phyloP scores from a whole-genome alignment of 345 rosid genomes.

The Alliaria petiolata region DNA sequence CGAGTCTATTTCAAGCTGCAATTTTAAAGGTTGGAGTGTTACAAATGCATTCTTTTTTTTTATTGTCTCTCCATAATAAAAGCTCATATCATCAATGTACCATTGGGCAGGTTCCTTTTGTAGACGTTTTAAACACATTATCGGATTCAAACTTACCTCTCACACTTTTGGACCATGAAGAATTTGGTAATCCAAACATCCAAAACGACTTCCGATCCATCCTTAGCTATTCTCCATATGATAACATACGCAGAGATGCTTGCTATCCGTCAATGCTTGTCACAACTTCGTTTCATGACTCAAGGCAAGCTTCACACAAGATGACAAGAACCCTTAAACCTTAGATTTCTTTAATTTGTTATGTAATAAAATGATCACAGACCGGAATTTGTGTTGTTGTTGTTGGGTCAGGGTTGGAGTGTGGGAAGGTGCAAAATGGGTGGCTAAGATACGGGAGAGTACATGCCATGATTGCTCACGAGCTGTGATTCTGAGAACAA shows the following conservation, averaged over 20 bases:
- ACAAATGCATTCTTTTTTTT: constrained; percentile 1
- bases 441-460: constrained; percentile 57
- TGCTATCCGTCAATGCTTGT: constrained; percentile 74
- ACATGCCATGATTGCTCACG: constrained; percentile 55
- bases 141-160: constrained; percentile 80
- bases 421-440: constrained; percentile 99
- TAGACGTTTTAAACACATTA: constrained; percentile 71
- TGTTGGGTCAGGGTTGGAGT: constrained; percentile 71
- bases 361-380: no score
- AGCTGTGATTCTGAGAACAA: constrained; percentile 66
- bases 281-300: constrained; percentile 71
- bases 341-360: no score
- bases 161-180: constrained; percentile 75
- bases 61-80: no score
- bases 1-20: constrained; percentile 60
- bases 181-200: constrained; percentile 80
- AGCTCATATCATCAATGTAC: constrained; percentile 2
- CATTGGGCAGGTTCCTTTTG: constrained; percentile 73
- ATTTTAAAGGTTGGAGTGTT: constrained; percentile 60
- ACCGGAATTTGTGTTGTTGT: background rate
- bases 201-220: constrained; percentile 49
- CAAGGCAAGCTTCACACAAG: constrained; percentile 51
- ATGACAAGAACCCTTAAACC: no score
- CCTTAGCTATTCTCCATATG: constrained; percentile 76
- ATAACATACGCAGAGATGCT: constrained; percentile 53